phyloP scores from a whole-genome alignment of 768 basidiomycete genomes.

The Rhodotorula taiwanensis region DNA sequence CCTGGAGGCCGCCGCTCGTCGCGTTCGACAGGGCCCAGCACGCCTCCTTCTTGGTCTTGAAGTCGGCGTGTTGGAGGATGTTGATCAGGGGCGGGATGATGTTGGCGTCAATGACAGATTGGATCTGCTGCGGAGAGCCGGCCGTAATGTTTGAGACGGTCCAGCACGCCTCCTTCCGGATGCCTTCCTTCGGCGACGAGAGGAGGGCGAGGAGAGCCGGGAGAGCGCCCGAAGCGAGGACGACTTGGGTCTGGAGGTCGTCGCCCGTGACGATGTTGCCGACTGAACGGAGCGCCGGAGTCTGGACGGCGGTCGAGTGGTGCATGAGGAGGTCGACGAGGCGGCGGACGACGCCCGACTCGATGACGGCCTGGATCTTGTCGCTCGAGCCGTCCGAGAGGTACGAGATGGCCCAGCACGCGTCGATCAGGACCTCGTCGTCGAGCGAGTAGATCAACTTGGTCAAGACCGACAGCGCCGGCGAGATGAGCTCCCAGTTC shows the following conservation, averaged over 20 bases:
- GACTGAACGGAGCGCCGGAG: conserved; percentile 93
- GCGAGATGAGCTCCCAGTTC: conserved; percentile 95
- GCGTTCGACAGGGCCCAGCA: conserved; percentile 99
- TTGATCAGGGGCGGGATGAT: conserved; percentile 97
- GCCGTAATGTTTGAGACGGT: conserved; percentile 99
- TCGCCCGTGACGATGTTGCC: conserved; percentile 99
- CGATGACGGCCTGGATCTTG: conserved; percentile 99
- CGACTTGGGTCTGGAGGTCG: conserved; percentile 97
- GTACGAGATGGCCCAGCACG: conserved; percentile 99
- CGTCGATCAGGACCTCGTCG: conserved; percentile 97
- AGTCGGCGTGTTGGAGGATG: conserved; percentile 93
- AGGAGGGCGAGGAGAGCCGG: conserved; percentile 86
- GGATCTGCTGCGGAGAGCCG: conserved; percentile 92
- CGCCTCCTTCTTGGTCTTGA: conserved; percentile 98
- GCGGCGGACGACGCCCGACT: conserved; percentile 93
- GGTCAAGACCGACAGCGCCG: conserved; percentile 89
- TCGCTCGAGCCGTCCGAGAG: conserved; percentile 98
- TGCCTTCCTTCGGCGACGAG: conserved; percentile 95
- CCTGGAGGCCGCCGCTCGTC: conserved; percentile 92
- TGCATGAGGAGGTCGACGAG: conserved; percentile 92
- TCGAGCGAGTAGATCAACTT: conserved; percentile 98
- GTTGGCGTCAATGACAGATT: conserved; percentile 93
- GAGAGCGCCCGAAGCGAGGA: conserved; percentile 94
- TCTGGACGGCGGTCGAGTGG: conserved; percentile 77
- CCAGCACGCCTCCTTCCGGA: conserved; percentile 99